Conservation (phyloP, 768 basidiomycete genomes). For the Lanmaoa pseudosensibilis region DNA sequence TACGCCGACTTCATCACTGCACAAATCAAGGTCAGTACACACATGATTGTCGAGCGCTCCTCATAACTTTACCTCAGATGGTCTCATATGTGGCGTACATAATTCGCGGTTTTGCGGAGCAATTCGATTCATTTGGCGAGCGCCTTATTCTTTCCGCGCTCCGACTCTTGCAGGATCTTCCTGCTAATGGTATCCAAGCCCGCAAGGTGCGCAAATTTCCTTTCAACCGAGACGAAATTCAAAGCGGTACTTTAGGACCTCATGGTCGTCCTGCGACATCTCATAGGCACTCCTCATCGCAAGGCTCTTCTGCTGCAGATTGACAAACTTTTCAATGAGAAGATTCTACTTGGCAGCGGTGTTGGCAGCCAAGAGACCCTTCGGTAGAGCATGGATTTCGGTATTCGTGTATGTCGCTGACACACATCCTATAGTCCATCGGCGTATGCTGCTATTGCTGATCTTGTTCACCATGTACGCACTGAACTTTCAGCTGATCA, state of each 20-base stretch:
- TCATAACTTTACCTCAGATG: constrained; percentile 49
- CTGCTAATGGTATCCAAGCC: constrained; percentile 75
- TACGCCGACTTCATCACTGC: constrained; percentile 85
- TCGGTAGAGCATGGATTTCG: constrained; percentile 45
- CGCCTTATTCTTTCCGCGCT: constrained; percentile 76
- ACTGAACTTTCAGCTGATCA: constrained; percentile 76
- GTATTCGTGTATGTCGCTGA: neutral
- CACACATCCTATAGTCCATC: constrained; percentile 51
- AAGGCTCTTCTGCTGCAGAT: constrained; percentile 78
- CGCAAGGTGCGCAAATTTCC: constrained; percentile 58
- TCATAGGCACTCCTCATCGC: constrained; percentile 76
- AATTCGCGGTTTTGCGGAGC: constrained; percentile 64
- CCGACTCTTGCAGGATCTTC: constrained; percentile 92
- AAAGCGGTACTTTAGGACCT: constrained; percentile 59
- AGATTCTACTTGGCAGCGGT: constrained; percentile 81
- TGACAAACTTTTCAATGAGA: constrained; percentile 89
- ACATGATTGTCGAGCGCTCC: neutral
- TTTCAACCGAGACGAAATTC: neutral
- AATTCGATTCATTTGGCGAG: constrained; percentile 75
- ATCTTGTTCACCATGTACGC: constrained; percentile 90
- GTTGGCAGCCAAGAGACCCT: constrained; percentile 85
- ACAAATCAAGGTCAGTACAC: constrained; percentile 75
- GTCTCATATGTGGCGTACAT: constrained; percentile 92
- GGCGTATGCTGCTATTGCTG: constrained; percentile 86
- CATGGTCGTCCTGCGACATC: constrained; percentile 88